A percentile compares a stretch with the other conserved stretches of the same genome.
phyloP scores from a whole-genome alignment of 768 basidiomycete species.

The Tulasnella sp. region DNA sequence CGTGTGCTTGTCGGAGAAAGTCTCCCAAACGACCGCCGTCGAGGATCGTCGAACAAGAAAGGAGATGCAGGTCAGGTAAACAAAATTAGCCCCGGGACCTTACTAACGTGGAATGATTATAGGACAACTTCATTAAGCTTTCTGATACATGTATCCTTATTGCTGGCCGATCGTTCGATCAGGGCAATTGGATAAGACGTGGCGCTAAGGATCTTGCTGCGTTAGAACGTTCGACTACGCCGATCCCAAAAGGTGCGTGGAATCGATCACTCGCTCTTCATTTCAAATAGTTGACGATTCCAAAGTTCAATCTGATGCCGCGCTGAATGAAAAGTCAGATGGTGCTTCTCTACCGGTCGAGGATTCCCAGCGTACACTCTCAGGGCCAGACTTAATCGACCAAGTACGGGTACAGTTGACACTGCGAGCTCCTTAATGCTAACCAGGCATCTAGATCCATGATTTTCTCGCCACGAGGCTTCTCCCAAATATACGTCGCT shows the following conservation, averaged over 20 bases:
- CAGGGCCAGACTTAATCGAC: conserved; percentile 6
- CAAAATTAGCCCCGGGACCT: neutral
- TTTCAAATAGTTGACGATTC: neutral
- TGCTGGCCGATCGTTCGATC: conserved; percentile 61
- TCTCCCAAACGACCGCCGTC: conserved; percentile 79
- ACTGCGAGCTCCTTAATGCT: conserved; percentile 9
- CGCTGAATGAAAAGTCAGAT: conserved; percentile 12
- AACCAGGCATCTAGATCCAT: conserved; percentile 40
- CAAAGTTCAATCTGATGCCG: conserved; percentile 11
- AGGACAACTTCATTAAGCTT: conserved; percentile 80
- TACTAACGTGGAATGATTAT: neutral
- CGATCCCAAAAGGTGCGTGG: neutral
- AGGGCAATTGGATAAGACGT: conserved; percentile 69
- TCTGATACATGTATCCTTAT: conserved; percentile 68
- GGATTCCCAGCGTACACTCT: neutral
- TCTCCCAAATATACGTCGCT: conserved; percentile 63
- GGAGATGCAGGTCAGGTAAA: conserved; percentile 59
- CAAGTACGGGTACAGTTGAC: neutral
- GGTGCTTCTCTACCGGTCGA: neutral
- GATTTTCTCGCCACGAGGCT: conserved; percentile 55
- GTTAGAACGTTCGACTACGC: conserved; percentile 41
- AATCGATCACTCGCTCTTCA: neutral
- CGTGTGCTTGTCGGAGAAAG: conserved; percentile 66
- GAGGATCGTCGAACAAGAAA: conserved; percentile 81
- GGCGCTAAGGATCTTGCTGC: conserved; percentile 47